Conservation (phyloP, 768 basidiomycete genomes). For the Holtermannia corniformis region DNA sequence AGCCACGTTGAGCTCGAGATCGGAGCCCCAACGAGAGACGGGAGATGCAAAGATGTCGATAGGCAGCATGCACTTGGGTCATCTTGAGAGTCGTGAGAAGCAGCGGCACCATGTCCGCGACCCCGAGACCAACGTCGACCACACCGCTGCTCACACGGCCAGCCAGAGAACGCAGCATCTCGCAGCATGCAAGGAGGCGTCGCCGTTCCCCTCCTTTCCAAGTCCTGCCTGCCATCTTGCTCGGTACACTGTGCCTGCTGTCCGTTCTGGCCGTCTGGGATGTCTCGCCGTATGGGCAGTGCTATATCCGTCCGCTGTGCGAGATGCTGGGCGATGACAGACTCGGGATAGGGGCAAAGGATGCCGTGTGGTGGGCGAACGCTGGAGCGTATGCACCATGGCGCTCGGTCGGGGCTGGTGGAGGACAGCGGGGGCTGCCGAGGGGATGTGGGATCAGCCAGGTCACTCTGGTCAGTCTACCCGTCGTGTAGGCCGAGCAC, state of each 20-base stretch:
- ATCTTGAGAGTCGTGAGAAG: too few species aligned
- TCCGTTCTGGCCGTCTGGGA: constrained; percentile 19
- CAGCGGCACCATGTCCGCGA: not conserved
- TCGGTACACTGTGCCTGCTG: not conserved
- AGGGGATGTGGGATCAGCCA: constrained; percentile 32
- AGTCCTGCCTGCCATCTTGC: constrained; percentile 7
- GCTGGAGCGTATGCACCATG: constrained; percentile 31
- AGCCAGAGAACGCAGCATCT: not conserved
- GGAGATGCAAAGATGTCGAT: too few species aligned
- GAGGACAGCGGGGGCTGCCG: constrained; percentile 23
- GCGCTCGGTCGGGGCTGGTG: constrained; percentile 17
- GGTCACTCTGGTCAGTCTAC: constrained; percentile 25
- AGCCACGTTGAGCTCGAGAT: too few species aligned
- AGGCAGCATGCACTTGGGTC: too few species aligned
- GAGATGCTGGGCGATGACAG: constrained; percentile 13
- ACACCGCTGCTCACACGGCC: not conserved
- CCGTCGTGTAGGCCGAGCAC: not conserved
- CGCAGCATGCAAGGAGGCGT: not conserved
- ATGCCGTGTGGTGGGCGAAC: constrained; percentile 24
- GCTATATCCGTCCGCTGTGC: constrained; percentile 25
- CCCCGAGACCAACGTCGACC: not conserved
- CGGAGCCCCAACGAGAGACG: too few species aligned
- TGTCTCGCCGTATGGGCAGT: constrained; percentile 19
- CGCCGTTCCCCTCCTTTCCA: constrained; percentile 3
- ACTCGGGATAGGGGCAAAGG: constrained; percentile 12